phyloP scores from a whole-genome alignment of 345 rosid genomes.

The Raphanus sativus region DNA sequence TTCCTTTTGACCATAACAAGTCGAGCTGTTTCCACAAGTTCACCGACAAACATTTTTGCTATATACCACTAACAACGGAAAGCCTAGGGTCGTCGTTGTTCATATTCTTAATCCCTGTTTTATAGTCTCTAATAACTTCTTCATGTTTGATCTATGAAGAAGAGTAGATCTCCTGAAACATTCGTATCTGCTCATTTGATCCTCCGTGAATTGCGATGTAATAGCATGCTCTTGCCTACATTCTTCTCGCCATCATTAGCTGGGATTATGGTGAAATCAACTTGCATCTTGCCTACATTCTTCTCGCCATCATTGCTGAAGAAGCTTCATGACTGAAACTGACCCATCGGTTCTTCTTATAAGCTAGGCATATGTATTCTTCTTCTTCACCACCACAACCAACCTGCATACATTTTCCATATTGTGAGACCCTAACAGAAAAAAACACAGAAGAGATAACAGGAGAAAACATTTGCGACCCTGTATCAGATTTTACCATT shows the following conservation, averaged over 20 bases:
- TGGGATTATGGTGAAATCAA: not conserved
- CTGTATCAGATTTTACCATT: slow-evolving; percentile 26
- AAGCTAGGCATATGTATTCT: slow-evolving; percentile 25
- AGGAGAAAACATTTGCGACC: not conserved
- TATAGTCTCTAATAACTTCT: not conserved
- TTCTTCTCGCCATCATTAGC: not conserved
- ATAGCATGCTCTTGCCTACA: not conserved
- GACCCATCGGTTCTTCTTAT: slow-evolving; percentile 27
- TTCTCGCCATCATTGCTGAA: not conserved
- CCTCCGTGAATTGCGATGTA: not conserved
- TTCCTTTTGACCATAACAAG: not conserved
- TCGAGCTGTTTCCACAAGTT: not conserved
- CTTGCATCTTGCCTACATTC: not conserved
- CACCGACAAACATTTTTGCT: not conserved
- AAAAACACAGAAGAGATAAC: not conserved
- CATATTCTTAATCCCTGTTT: not conserved
- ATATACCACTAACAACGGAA: not conserved
- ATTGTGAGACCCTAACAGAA: not conserved
- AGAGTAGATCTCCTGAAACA: not conserved
- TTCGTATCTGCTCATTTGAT: not conserved
- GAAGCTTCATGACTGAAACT: slow-evolving; percentile 20
- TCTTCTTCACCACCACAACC: slow-evolving; percentile 18
- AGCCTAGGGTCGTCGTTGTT: not conserved
- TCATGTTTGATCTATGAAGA: not conserved
- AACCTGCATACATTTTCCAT: slow-evolving; percentile 15